phyloP scores from a whole-genome alignment of 2,329 filamentous ascomycete genomes.

The Beauveria pseudobassiana region DNA sequence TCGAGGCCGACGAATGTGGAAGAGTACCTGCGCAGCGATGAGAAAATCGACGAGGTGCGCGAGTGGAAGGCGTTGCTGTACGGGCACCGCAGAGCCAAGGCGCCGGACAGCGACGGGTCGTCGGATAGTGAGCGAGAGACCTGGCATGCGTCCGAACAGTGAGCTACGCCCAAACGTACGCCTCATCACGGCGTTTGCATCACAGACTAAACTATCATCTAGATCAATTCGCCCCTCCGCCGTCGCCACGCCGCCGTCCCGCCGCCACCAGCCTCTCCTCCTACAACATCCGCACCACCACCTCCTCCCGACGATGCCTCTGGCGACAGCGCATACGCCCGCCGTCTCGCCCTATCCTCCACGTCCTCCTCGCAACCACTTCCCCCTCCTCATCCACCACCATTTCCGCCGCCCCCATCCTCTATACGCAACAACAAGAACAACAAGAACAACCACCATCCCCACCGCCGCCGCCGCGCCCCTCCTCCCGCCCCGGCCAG shows the following conservation, averaged over 20 bases:
- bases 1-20: conserved; percentile 75
- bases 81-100: conserved; percentile 53
- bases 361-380: conserved; percentile 37
- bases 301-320: conserved; percentile 49
- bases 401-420: conserved; percentile 73
- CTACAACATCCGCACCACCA: conserved; percentile 37
- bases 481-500: conserved; percentile 66
- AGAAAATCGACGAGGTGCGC: conserved; percentile 68
- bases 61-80: conserved; percentile 84
- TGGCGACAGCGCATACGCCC: conserved; percentile 63
- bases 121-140: conserved; percentile 30
- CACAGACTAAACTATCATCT: conserved; percentile 16
- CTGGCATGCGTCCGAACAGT: conserved; percentile 28
- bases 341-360: conserved; percentile 49
- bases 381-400: conserved; percentile 28
- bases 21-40: conserved; percentile 77
- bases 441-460: conserved; percentile 28
- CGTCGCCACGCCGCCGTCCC: conserved; percentile 51
- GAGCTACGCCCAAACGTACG: conserved; percentile 11
- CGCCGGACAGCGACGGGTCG: conserved; percentile 29
- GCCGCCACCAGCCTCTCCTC: conserved; percentile 42
- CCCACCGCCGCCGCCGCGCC: conserved; percentile 27
- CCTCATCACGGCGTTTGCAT: neutral
- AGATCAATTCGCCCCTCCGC: conserved; percentile 55
- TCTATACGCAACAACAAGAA: conserved; percentile 44